phyloP scores from a whole-genome alignment of 2,329 filamentous ascomycete species.

The Xylaria sp. region DNA sequence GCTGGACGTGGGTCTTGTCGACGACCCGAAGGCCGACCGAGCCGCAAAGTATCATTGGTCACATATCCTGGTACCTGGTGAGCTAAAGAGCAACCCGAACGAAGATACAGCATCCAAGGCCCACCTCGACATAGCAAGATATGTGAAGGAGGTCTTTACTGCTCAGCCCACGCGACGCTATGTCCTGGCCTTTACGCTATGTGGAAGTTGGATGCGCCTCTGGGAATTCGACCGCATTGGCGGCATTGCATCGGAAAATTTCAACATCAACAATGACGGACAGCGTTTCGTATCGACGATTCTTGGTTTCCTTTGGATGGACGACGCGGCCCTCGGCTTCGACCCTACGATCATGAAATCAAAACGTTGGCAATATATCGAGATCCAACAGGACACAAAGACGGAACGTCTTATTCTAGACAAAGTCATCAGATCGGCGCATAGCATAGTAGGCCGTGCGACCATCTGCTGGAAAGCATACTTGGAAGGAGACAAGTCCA shows the following conservation, averaged over 20 bases:
- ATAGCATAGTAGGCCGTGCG: no score
- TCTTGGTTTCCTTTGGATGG: slow-evolving; percentile 57
- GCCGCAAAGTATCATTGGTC: slow-evolving; percentile 49
- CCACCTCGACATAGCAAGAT: slow-evolving; percentile 57
- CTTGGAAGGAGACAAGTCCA: no score
- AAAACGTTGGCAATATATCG: slow-evolving; percentile 52
- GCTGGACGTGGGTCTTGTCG: slow-evolving; percentile 50
- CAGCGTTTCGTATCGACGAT: slow-evolving; percentile 54
- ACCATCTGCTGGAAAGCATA: no score
- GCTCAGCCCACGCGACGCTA: slow-evolving; percentile 57
- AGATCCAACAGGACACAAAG: slow-evolving; percentile 53
- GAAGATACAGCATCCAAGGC: slow-evolving; percentile 52
- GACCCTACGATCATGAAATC: slow-evolving; percentile 55
- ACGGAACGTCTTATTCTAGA: slow-evolving; percentile 56
- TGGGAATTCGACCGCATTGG: slow-evolving; percentile 60
- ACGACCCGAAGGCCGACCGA: slow-evolving; percentile 37
- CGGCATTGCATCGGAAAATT: slow-evolving; percentile 57
- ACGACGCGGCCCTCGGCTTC: slow-evolving; percentile 55
- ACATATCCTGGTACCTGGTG: slow-evolving; percentile 54
- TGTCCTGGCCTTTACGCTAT: slow-evolving; percentile 61
- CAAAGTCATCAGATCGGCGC: no score
- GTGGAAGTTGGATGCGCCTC: slow-evolving; percentile 57
- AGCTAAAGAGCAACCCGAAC: slow-evolving; percentile 57
- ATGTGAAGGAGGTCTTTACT: slow-evolving; percentile 57
- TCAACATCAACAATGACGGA: slow-evolving; percentile 59